Evolutionary conservation across 169 alveolate genomes (phyloP).

Genomic region (Plasmodium gonderi): DNA sequence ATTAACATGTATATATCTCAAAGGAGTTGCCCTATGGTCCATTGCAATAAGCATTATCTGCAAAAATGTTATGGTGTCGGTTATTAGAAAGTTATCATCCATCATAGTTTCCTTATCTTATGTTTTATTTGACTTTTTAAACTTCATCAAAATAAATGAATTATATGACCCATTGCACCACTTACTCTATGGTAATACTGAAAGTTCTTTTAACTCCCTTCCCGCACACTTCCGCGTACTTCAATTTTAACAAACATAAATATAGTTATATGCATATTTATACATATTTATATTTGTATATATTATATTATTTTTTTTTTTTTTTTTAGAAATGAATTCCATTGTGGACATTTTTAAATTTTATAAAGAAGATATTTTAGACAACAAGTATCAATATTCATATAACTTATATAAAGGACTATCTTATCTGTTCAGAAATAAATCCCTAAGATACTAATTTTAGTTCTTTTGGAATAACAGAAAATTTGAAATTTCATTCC

Average conservation of each 20-base stretch:
- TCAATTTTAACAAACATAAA: background rate
- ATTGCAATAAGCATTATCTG: slow-evolving; percentile 70
- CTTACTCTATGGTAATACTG: slow-evolving; percentile 40
- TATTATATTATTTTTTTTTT: too few species aligned
- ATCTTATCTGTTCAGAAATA: slow-evolving; percentile 61
- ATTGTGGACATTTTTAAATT: slow-evolving; percentile 71
- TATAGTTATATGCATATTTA: background rate
- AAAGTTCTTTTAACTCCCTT: background rate
- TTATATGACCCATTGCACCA: slow-evolving; percentile 71
- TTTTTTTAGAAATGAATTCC: slow-evolving; percentile 67
- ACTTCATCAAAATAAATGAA: slow-evolving; percentile 68
- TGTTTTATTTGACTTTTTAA: slow-evolving; percentile 71
- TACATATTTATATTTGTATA: background rate
- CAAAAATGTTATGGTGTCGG: slow-evolving; percentile 65
- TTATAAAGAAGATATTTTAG: slow-evolving; percentile 71
- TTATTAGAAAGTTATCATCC: slow-evolving; percentile 67
- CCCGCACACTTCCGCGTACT: background rate
- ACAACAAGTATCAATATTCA: slow-evolving; percentile 70
- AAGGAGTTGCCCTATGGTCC: slow-evolving; percentile 70
- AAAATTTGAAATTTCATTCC: background rate
- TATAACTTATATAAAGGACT: slow-evolving; percentile 66
- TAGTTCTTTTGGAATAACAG: background rate
- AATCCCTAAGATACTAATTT: slow-evolving; percentile 40
- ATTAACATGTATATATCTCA: slow-evolving; percentile 55
- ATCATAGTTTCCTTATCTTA: slow-evolving; percentile 72